A percentile compares a stretch with the other conserved stretches of the same genome.
These are phyloP conservation scores for Aspergillus heteromorphus DNA, from an alignment of 495 filamentous ascomycete genomes.

Conservation along the genomic window DNA sequence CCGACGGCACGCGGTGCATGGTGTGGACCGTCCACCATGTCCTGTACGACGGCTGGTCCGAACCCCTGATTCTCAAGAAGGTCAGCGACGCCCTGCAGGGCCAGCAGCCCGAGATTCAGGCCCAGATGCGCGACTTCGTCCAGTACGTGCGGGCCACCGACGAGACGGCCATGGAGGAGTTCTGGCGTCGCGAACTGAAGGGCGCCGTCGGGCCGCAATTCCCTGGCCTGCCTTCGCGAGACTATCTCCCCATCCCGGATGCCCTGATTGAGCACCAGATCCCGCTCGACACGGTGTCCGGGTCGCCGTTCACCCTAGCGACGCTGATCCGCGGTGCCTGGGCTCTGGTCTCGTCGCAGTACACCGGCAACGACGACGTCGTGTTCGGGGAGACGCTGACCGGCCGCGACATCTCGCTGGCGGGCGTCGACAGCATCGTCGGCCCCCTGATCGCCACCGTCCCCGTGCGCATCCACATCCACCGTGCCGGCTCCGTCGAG, in stretches of 20 bases:
- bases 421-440: conserved; percentile 42
- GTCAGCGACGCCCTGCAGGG: neutral
- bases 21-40: neutral
- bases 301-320: neutral
- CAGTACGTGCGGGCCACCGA: neutral
- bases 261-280: neutral
- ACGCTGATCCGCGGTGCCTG: neutral
- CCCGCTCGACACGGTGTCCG: neutral
- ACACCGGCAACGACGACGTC: neutral
- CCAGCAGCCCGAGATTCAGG: neutral
- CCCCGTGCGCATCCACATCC: conserved; percentile 29
- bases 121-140: neutral
- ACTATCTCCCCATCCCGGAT: neutral
- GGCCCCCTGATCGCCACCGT: conserved; percentile 10
- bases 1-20: neutral
- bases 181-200: neutral
- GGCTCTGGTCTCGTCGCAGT: neutral
- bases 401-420: conserved; percentile 42
- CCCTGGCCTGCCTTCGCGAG: conserved; percentile 19
- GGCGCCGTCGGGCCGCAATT: neutral
- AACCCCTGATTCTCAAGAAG: neutral
- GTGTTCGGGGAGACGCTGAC: conserved; percentile 19
- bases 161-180: neutral
- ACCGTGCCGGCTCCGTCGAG: neutral
- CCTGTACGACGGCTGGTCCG: neutral